Conservation (phyloP, 73 alveolate species). For the Paramecium pentaurelia region DNA sequence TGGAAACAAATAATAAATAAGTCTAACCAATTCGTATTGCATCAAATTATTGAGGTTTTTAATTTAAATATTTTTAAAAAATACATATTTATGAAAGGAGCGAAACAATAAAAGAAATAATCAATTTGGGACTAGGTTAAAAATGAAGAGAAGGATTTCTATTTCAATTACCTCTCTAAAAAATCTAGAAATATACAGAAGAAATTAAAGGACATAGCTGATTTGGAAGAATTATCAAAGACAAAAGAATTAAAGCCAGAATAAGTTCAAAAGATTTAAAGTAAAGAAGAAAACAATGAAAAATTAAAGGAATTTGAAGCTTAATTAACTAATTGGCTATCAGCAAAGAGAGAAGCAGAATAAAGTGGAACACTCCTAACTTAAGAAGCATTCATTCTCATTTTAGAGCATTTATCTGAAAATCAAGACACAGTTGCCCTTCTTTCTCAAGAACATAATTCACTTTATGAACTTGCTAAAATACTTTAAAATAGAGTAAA, state of each 20-base stretch:
- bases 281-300: neutral
- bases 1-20: neutral
- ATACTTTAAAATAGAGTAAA: neutral
- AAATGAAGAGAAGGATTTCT: neutral
- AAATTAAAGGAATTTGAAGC: neutral
- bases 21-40: neutral
- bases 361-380: neutral
- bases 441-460: neutral
- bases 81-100: slow-evolving; percentile 1
- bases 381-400: neutral
- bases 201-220: neutral
- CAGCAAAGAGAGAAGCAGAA: neutral
- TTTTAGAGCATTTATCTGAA: slow-evolving; percentile 1
- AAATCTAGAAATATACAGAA: neutral
- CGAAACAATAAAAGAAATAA: neutral
- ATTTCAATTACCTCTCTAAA: neutral
- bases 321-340: neutral
- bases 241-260: neutral
- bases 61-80: neutral
- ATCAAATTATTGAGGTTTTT: neutral
- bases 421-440: neutral
- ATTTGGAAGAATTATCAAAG: neutral
- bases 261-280: neutral
- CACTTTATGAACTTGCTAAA: neutral
- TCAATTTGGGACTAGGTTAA: slow-evolving; percentile 13